Base-by-base conservation (phyloP, 495 filamentous ascomycete genomes). In the Glonium stellatum region DNA sequence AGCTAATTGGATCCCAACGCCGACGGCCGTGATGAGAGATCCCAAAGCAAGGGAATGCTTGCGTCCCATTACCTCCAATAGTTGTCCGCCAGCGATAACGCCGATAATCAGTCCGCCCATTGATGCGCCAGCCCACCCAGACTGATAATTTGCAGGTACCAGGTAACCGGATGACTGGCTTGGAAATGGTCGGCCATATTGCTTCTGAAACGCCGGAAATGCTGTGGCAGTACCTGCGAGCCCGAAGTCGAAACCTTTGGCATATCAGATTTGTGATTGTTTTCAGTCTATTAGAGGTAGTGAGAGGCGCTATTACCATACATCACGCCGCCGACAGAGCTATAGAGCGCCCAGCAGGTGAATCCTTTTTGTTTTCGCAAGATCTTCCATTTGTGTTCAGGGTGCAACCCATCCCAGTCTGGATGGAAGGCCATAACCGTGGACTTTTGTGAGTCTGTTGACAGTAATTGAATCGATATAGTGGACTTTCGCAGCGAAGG, bases 141-240 rank as follows among this genome's bases (percentile, higher is more conserved):
- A 55, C 22, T 55, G 53, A 18, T 42, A 55, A n/a, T 42, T 37
- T 1, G 53, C 53, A 18, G 53, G 53, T n/a, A 55, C 53, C 8
- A 55, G 37, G 23, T 55, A 55, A 10, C 53, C 53, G 12, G 53
- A 55, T 12, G 53, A 1, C 19, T 37, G 34, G 19, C 21, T 27
- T 27, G 53, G 1, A 18, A 21, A 55, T 21, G 53, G 31, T 11
- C 12, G 34, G 15, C 53, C 53, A 18, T 19, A 55, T 18, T 36
- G 25, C 19, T 37, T 21, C 34, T 55, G 53, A 18, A 55, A 55
- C 8, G 53, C 53, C 0, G 53, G 53, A 9, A 39, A 39, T 8
- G 53, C 53, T 12, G 53, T 55, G 15, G 34, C 25, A 5, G 53
- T 55, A 4, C 53, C 53, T 21, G 53, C 53, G 3, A 42, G 15